Base-by-base conservation (phyloP, 2,329 filamentous ascomycete species). In the Phaeomoniella chlamydospora region DNA sequence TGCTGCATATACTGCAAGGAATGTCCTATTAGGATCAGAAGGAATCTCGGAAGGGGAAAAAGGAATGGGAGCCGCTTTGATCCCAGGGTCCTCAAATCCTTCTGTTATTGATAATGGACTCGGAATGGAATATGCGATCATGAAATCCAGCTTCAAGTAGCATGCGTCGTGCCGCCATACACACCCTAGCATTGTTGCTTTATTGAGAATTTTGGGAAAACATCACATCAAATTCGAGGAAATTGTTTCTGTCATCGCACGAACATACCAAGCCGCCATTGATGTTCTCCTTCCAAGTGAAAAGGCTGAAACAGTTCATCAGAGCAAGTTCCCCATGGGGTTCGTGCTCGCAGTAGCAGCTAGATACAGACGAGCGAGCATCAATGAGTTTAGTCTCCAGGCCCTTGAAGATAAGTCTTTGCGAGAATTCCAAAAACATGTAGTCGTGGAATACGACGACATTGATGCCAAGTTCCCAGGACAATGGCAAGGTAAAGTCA, bases 311-410 rank as follows among this genome's bases (percentile, higher is more conserved):
- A 54, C 51, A 2, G 51, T 54, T 5, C 51, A 54, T 5, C 51
- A 54, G 30, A 54, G 51, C 40, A 54, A 54, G 34, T 54, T 54
- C 39, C 51, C 49, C 0, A 54, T 54, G 49, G 52, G 51, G 2
- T 54, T 54, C 43, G 50, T 54, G 10, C 41, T 54, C 5, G 51
- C 50, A 2, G 43, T 54, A 17, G 48, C 49, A 15, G 52, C 51
- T 13, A 54, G 50, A 40, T 51, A 54, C 30, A 48, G 50, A 1
- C 46, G 48, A 15, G 52, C 50, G 31, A 51, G n/a, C n/a, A n/a
- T n/a, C n/a, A n/a, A n/a, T n/a, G n/a, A n/a, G n/a, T n/a, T n/a
- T n/a, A n/a, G n/a, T n/a, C n/a, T n/a, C n/a, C n/a, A n/a, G n/a
- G n/a, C n/a, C n/a, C n/a, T n/a, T n/a, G n/a, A n/a, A n/a, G n/a